Conservation (phyloP, 805 yeast species). For the Kodamaea leandrae region DNA sequence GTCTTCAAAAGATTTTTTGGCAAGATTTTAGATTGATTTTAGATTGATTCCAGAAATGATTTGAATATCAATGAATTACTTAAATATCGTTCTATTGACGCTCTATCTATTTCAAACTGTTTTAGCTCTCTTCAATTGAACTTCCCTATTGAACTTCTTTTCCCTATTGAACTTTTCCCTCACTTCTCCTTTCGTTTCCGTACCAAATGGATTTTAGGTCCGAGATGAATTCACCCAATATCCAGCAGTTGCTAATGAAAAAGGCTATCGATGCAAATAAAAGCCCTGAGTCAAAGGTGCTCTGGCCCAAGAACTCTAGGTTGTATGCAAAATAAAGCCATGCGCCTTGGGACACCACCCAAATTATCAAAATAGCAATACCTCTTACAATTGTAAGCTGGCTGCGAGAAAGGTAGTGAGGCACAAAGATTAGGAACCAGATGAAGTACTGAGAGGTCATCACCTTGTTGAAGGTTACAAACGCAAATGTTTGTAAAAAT, state of each 20-base stretch:
- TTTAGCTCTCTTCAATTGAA: too few relatives aligned
- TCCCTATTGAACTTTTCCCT: too few relatives aligned
- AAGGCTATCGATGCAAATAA: constrained; percentile 55
- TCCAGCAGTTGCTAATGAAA: constrained; percentile 60
- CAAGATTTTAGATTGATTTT: background rate
- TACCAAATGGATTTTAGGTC: constrained; percentile 13
- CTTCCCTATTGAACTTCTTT: too few relatives aligned
- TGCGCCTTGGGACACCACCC: constrained; percentile 69
- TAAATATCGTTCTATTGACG: too few relatives aligned
- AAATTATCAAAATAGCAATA: constrained; percentile 41
- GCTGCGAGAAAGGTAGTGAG: constrained; percentile 60
- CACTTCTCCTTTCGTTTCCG: background rate
- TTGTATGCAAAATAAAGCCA: constrained; percentile 81
- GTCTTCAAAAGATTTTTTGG: constrained; percentile 1
- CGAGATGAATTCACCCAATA: constrained; percentile 54
- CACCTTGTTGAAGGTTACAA: constrained; percentile 51
- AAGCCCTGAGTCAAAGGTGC: constrained; percentile 60
- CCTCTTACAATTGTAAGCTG: constrained; percentile 35
- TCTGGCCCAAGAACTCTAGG: constrained; percentile 74
- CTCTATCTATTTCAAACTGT: too few relatives aligned
- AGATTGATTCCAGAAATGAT: too few relatives aligned
- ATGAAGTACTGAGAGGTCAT: constrained; percentile 93
- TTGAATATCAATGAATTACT: too few relatives aligned
- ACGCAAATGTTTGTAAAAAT: constrained; percentile 43
- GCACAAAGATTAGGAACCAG: constrained; percentile 87